A percentile compares a stretch with the other conserved stretches of the same genome.
These are phyloP conservation scores for Trichoderma afroharzianum DNA, from an alignment of 2,329 filamentous ascomycete genomes.

Conservation along the genomic window DNA sequence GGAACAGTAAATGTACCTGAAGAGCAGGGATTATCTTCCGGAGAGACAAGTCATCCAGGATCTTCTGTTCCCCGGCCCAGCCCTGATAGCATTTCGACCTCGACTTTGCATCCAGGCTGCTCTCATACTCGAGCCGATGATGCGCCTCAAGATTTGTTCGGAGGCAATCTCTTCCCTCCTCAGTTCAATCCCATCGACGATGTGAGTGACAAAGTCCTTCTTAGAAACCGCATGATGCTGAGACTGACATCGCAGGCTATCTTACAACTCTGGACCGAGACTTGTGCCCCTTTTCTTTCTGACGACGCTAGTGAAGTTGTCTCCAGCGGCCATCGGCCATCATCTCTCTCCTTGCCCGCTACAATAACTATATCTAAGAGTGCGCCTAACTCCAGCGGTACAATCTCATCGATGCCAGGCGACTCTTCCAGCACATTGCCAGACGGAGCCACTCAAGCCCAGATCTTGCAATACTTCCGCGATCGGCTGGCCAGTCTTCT, in stretches of 20 bases:
- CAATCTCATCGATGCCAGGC: background rate
- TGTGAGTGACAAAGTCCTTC: background rate
- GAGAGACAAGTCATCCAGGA: background rate
- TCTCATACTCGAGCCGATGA: background rate
- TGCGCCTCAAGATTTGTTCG: background rate
- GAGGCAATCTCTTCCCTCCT: background rate
- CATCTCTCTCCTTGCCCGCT: background rate
- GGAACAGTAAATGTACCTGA: background rate
- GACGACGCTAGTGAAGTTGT: background rate
- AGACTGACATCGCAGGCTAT: background rate
- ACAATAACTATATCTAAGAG: background rate
- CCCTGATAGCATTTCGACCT: background rate
- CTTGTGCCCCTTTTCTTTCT: background rate
- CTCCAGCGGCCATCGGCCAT: background rate
- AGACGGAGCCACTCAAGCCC: background rate
- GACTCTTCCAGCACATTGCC: background rate
- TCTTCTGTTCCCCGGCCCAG: background rate
- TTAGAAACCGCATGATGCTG: background rate
- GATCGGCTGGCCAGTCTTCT: background rate
- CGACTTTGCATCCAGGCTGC: background rate
- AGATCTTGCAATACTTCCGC: background rate
- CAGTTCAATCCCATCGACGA: background rate
- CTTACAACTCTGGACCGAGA: background rate
- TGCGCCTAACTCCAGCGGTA: background rate
- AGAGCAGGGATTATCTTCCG: background rate